A percentile compares a stretch with the other conserved stretches of the same genome.
These are phyloP conservation scores for Diversispora epigaea DNA, from an alignment of 192 early-diverging fungal genomes.

Conservation along the genomic window DNA sequence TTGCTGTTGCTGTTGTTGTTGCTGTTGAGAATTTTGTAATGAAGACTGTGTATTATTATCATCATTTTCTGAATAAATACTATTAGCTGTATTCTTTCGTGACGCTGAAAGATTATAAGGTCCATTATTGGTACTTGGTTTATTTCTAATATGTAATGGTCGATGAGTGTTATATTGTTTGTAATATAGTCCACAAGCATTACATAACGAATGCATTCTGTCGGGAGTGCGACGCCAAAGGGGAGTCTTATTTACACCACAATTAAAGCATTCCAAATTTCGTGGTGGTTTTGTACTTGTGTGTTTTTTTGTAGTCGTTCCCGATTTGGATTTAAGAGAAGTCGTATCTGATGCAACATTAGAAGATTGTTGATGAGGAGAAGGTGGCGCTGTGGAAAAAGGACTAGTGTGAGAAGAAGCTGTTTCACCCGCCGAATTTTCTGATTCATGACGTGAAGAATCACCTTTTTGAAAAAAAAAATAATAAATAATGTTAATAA, in stretches of 20 bases:
- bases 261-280: slow-evolving; percentile 69
- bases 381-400: background rate
- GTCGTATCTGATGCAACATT: background rate
- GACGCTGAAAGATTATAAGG: slow-evolving; percentile 42
- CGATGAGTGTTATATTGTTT: slow-evolving; percentile 63
- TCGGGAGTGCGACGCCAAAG: slow-evolving; percentile 80
- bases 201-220: slow-evolving; percentile 77
- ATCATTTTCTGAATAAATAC: background rate
- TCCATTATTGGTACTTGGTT: slow-evolving; percentile 40
- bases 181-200: slow-evolving; percentile 76
- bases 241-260: slow-evolving; percentile 72
- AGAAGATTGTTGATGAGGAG: background rate
- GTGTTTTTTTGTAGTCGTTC: slow-evolving; percentile 43
- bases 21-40: slow-evolving; percentile 1
- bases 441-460: slow-evolving; percentile 7
- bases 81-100: slow-evolving; percentile 9
- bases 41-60: background rate
- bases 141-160: slow-evolving; percentile 58
- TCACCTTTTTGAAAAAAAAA: background rate
- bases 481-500: background rate
- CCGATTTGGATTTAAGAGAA: background rate
- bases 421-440: background rate
- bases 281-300: slow-evolving; percentile 46
- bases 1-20: slow-evolving; percentile 23
- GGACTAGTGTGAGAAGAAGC: slow-evolving; percentile 7